A percentile compares a stretch with the other conserved stretches of the same genome.
Conservation (phyloP, 345 rosid genomes). For the Corchorus olitorius region DNA sequence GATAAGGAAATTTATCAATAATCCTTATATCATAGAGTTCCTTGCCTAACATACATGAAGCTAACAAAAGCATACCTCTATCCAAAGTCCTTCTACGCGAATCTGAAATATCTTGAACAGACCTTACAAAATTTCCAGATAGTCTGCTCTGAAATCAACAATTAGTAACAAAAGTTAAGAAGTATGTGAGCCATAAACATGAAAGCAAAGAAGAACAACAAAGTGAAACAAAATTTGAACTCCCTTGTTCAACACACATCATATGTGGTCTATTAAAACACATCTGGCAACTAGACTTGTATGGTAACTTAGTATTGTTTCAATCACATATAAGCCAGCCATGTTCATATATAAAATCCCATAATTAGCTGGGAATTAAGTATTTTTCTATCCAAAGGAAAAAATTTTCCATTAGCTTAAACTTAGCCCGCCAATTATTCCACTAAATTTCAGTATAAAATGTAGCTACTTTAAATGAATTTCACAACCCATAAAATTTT, state of each 20-base stretch:
- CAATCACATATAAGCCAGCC: neutral
- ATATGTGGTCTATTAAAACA: neutral
- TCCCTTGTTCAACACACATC: neutral
- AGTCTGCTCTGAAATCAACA: constrained; percentile 49
- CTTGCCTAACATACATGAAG: neutral
- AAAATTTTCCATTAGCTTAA: neutral
- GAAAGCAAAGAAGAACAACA: neutral
- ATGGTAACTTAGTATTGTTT: neutral
- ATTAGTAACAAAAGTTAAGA: constrained; percentile 5
- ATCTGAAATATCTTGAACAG: constrained; percentile 46
- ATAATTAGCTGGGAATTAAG: neutral
- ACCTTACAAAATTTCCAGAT: constrained; percentile 53
- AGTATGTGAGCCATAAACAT: neutral
- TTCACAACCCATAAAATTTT: neutral
- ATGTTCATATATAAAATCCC: neutral
- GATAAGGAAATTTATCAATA: neutral
- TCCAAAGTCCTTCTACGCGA: constrained; percentile 55
- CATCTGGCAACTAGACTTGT: neutral
- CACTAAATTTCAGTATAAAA: too few species aligned
- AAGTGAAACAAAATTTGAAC: constrained; percentile 9
- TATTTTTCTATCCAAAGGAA: neutral
- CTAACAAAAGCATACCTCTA: constrained; percentile 39
- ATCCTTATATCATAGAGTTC: neutral
- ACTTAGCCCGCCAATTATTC: neutral
- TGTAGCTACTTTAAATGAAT: neutral